Percentiles rank a stretch among this genome's conserved stretches.
Evolutionary conservation across 129 eudicot genomes (phyloP).

Genomic region (Flaveria linearis): DNA sequence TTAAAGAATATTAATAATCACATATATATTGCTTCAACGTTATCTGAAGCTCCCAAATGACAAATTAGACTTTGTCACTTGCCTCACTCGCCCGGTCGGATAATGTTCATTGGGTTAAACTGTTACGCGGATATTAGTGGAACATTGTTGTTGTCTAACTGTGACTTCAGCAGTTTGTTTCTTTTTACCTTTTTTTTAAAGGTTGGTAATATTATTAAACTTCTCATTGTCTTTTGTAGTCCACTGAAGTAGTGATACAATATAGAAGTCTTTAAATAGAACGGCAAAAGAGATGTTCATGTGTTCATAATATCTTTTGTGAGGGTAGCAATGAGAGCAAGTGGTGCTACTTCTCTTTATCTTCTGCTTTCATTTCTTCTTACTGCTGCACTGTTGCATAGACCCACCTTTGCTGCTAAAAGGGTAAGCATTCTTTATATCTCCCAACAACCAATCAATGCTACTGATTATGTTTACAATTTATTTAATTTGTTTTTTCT

Average conservation of each 20-base stretch:
- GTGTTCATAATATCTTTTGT: constrained; percentile 29
- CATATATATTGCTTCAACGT: too few species aligned
- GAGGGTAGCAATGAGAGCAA: constrained; percentile 43
- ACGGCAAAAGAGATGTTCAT: constrained; percentile 39
- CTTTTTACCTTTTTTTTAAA: constrained; percentile 23
- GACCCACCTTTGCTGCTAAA: constrained; percentile 62
- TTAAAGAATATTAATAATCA: constrained; percentile 13
- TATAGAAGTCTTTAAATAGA: constrained; percentile 47
- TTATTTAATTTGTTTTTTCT: neutral
- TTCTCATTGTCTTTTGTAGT: constrained; percentile 30
- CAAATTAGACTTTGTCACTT: too few species aligned
- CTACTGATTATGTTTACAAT: neutral
- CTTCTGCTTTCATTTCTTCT: constrained; percentile 42
- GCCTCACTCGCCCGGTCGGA: too few species aligned
- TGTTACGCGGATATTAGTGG: constrained; percentile 14
- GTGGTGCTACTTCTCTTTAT: constrained; percentile 44
- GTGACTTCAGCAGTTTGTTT: constrained; percentile 16
- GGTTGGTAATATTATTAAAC: constrained; percentile 13
- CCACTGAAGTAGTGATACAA: constrained; percentile 34
- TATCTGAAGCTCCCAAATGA: too few species aligned
- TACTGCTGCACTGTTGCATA: constrained; percentile 50
- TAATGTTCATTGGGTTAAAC: constrained; percentile 7
- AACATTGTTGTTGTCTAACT: constrained; percentile 22
- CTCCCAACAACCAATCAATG: neutral
- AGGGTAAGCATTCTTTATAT: constrained; percentile 56